These are phyloP conservation scores for Tephrocybe sp. DNA, from an alignment of 768 basidiomycete genomes.

Conservation along the genomic window DNA sequence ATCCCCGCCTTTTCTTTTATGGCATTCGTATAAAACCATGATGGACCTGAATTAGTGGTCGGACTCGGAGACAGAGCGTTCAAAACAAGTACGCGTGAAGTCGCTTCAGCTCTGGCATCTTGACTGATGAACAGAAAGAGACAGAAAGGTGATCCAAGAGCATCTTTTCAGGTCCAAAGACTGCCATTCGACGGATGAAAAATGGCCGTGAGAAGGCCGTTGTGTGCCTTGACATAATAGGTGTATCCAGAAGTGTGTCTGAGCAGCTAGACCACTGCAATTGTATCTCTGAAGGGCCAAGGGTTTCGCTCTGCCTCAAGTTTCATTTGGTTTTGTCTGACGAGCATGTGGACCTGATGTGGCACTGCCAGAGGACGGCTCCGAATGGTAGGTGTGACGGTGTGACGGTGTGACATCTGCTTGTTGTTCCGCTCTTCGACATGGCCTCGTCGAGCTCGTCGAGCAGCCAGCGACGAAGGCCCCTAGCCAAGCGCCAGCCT, in stretches of 20 bases:
- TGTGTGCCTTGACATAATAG: no score
- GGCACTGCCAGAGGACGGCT: neutral
- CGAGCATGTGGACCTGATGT: no score
- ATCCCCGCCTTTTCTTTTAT: no score
- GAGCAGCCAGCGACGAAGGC: slow-evolving; percentile 25
- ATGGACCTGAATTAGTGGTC: neutral
- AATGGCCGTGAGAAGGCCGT: no score
- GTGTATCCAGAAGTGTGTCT: no score
- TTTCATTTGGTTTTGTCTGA: no score
- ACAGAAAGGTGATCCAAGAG: neutral
- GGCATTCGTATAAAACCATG: neutral
- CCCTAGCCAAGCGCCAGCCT: slow-evolving; percentile 28
- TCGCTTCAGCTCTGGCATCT: neutral
- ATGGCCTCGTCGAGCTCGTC: slow-evolving; percentile 34
- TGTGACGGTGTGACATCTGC: slow-evolving; percentile 21
- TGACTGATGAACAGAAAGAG: neutral
- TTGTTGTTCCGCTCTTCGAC: slow-evolving; percentile 30
- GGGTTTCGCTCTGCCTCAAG: no score
- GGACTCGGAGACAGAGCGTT: slow-evolving; percentile 1
- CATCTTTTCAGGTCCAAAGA: no score
- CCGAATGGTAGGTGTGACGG: slow-evolving; percentile 3
- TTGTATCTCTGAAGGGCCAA: no score
- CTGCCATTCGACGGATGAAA: no score
- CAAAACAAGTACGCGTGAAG: no score
- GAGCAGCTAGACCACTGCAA: no score